A percentile compares a stretch with the other conserved stretches of the same genome.
Evolutionary conservation across 768 basidiomycete species (phyloP).

Genomic region (Lactarius hatsudake): DNA sequence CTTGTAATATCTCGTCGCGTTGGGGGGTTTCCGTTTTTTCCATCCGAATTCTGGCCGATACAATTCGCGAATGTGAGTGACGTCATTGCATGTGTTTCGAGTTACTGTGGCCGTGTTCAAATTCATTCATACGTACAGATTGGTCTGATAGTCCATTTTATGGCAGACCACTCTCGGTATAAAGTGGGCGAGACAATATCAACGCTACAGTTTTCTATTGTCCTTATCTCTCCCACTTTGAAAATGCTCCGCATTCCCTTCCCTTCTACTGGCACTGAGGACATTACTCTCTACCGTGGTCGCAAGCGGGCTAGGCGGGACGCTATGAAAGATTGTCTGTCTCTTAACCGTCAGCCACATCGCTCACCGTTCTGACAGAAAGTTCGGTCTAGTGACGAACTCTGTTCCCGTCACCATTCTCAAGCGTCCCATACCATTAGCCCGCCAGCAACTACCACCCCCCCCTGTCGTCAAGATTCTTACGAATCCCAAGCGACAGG

Average conservation of each 20-base stretch:
- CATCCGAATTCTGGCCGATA: no score
- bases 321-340: conserved; percentile 6
- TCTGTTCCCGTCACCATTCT: neutral
- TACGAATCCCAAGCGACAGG: neutral
- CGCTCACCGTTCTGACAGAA: neutral
- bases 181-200: no score
- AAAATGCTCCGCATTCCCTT: neutral
- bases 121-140: no score
- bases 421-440: neutral
- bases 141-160: no score
- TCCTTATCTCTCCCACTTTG: neutral
- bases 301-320: neutral
- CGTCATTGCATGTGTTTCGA: no score
- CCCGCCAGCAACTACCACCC: neutral
- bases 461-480: neutral
- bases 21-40: no score
- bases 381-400: neutral
- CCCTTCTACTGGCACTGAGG: neutral
- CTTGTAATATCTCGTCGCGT: no score
- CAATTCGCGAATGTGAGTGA: no score
- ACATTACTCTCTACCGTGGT: neutral
- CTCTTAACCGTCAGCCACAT: neutral
- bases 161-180: neutral
- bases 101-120: no score
- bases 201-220: no score